phyloP scores from a whole-genome alignment of 441 rosid genomes.

The Pelargonium citronellum region DNA sequence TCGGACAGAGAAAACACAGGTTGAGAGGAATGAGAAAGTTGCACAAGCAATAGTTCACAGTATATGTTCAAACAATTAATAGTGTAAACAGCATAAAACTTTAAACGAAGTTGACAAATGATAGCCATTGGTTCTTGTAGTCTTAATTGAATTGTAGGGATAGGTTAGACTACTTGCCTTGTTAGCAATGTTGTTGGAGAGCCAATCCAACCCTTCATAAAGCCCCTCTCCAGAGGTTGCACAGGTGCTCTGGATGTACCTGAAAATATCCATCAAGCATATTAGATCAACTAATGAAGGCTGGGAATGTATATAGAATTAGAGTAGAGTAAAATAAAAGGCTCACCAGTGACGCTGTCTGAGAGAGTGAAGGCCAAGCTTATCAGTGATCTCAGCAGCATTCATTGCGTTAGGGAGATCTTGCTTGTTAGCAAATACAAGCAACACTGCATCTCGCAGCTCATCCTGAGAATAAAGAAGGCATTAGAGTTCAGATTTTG shows the following conservation, averaged over 20 bases:
- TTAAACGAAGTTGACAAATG: not conserved
- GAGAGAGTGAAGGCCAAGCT: constrained; percentile 28
- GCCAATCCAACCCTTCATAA: constrained; percentile 31
- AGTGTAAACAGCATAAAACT: not conserved
- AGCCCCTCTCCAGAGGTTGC: constrained; percentile 26
- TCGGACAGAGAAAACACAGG: not conserved
- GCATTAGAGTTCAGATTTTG: not conserved
- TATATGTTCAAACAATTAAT: not conserved
- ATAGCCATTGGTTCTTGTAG: not conserved
- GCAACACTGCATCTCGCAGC: constrained; percentile 25
- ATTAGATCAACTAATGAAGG: not conserved
- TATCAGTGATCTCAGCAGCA: constrained; percentile 26
- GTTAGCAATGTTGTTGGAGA: constrained; percentile 25
- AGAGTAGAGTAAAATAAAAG: not conserved
- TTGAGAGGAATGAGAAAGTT: not conserved
- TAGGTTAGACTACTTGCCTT: constrained; percentile 9
- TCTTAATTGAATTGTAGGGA: not conserved
- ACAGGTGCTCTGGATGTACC: constrained; percentile 27
- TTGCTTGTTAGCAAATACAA: constrained; percentile 33
- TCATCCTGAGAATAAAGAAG: constrained; percentile 20
- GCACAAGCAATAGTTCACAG: not conserved
- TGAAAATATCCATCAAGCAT: constrained; percentile 6
- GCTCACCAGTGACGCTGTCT: constrained; percentile 26
- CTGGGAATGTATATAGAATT: not conserved
- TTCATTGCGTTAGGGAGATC: constrained; percentile 28